Evolutionary conservation across 352 stramenopile species (phyloP).

Genomic region (Peronospora destructor): DNA sequence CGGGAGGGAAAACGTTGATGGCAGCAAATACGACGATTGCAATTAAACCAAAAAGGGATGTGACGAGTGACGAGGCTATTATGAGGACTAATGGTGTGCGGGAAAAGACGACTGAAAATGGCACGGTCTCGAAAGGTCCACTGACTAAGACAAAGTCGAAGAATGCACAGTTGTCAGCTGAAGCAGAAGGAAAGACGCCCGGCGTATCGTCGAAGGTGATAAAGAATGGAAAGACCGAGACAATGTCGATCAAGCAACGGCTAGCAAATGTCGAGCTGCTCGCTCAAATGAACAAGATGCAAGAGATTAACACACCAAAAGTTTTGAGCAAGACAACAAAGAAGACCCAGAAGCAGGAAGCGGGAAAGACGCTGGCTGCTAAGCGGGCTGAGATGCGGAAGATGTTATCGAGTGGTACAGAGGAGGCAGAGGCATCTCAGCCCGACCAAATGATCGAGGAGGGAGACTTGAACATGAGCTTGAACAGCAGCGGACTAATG

Average conservation of each 20-base stretch:
- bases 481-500: constrained; percentile 30
- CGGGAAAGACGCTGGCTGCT: constrained; percentile 22
- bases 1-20: constrained; percentile 14
- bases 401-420: constrained; percentile 18
- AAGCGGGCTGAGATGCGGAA: constrained; percentile 52
- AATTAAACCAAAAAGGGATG: constrained; percentile 12
- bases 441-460: constrained; percentile 22
- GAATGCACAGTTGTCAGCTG: not conserved
- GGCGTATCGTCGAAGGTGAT: constrained; percentile 14
- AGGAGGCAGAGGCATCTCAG: constrained; percentile 5
- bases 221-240: constrained; percentile 17
- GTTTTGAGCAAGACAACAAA: constrained; percentile 49
- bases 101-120: constrained; percentile 9
- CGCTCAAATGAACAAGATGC: constrained; percentile 40
- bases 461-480: constrained; percentile 29
- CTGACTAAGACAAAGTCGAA: constrained; percentile 11
- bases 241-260: constrained; percentile 37
- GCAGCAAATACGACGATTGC: constrained; percentile 8
- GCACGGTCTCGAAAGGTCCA: not conserved
- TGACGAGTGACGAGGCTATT: constrained; percentile 6
- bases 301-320: constrained; percentile 63
- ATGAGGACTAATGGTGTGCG: not conserved
- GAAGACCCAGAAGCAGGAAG: constrained; percentile 30
- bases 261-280: constrained; percentile 48
- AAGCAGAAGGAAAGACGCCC: constrained; percentile 5